Percentiles rank a stretch among this genome's conserved stretches.
Conservation (phyloP, 208 protist species). For the Leishmania arabica region DNA sequence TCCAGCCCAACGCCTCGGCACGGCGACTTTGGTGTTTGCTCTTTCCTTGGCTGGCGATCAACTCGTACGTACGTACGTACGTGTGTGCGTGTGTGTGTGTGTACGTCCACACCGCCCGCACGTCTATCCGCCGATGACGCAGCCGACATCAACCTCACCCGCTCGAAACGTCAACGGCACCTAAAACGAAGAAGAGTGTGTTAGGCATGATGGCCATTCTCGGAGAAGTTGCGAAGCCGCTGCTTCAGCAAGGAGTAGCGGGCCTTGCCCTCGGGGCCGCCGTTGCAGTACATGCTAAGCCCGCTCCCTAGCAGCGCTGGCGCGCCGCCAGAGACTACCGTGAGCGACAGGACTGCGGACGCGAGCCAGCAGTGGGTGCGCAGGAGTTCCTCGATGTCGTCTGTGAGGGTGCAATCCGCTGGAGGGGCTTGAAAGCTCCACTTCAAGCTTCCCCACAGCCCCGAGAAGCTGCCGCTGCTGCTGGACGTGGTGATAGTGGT, state of each 20-base stretch:
- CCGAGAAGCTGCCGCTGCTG: conserved; percentile 1
- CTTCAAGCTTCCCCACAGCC: conserved; percentile 9
- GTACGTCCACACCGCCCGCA: too few species aligned
- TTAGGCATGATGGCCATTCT: neutral
- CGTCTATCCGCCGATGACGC: neutral
- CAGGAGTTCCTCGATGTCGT: conserved; percentile 49
- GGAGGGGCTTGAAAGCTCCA: neutral
- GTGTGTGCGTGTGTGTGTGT: too few species aligned
- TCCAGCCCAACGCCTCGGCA: too few species aligned
- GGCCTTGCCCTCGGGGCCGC: conserved; percentile 27
- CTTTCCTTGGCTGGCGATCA: too few species aligned
- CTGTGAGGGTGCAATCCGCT: conserved; percentile 21
- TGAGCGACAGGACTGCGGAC: conserved; percentile 12
- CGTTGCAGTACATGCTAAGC: conserved; percentile 25
- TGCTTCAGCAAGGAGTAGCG: conserved; percentile 51
- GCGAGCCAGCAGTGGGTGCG: conserved; percentile 24
- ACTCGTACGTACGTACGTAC: too few species aligned
- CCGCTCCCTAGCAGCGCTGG: conserved; percentile 44
- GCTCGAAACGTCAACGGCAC: neutral
- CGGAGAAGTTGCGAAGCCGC: conserved; percentile 25
- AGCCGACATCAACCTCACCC: neutral
- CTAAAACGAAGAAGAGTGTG: neutral
- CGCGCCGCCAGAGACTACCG: conserved; percentile 53
- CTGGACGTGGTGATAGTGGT: neutral
- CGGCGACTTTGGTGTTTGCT: too few species aligned